Base-by-base conservation (phyloP, 495 filamentous ascomycete genomes). In the Filosporella fistucella region DNA sequence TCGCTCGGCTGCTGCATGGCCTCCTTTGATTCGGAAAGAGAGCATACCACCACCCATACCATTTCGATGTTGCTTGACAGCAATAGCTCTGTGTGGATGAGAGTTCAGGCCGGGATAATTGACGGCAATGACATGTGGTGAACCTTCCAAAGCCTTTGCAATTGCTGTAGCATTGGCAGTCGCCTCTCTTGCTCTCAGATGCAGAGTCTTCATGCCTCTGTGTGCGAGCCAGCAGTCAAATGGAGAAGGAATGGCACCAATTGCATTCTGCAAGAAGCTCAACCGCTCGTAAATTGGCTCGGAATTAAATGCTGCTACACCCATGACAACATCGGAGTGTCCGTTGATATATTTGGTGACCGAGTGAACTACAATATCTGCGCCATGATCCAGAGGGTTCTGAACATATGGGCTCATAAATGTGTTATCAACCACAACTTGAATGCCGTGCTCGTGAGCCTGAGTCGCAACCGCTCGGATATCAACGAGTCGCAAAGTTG, bases 311-410 rank as follows among this genome's bases (percentile, higher is more conserved):
- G 93, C 93, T 16, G 89, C 89, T 25, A 88, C 83, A 49, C 93
- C 93, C 93, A 99, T 99, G 42, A 96, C 76, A n/a, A 99, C 93
- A 63, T 99, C 91, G 66, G 82, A 74, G 68, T 99, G 93, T 6
- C 93, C 93, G 62, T 99, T 99, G 66, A 99, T 97, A 69, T 97
- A 99, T 67, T 99, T 99, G 7, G 93, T 99, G n/a, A 99, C 93
- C 30, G 85, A 91, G 73, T 99, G 93, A n/a, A 97, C 83, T 34
- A 97, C 93, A 37, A 99, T 90, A 61, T 99, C 94, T 28, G 93
- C 93, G 57, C 93, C 93, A 67, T 94, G 89, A 56, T 90, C 81
- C 21, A 99, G 76, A 1, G 93, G 93, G 64, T 96, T 97, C 67
- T 99, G 93, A 20, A 97, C 75, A 62, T 97, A 99, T 21, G 93